These are phyloP conservation scores for Yamadazyma diospyri DNA, from an alignment of 1,139 yeast genomes.

Conservation along the genomic window DNA sequence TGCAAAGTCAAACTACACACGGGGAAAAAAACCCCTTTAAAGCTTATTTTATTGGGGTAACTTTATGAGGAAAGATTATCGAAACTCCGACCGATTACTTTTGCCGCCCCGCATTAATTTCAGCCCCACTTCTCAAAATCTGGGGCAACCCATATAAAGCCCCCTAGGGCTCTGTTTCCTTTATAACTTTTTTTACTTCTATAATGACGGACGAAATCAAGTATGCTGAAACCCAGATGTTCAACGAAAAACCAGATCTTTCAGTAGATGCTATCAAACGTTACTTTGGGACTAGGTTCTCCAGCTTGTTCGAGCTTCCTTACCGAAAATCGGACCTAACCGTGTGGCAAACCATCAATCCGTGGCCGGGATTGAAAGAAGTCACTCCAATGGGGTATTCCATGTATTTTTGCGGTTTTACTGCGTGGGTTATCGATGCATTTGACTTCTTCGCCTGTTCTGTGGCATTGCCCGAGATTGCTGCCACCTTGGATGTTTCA, in stretches of 20 bases:
- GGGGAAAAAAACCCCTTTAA: no score
- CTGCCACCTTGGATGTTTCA: slow-evolving; percentile 45
- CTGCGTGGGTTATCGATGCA: slow-evolving; percentile 80
- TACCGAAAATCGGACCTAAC: slow-evolving; percentile 14
- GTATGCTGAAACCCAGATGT: slow-evolving; percentile 15
- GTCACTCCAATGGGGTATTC: slow-evolving; percentile 43
- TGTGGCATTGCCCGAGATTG: slow-evolving; percentile 54
- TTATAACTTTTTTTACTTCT: no score
- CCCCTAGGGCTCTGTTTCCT: no score
- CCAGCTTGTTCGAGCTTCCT: slow-evolving; percentile 23
- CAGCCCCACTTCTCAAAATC: no score
- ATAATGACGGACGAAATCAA: slow-evolving; percentile 6
- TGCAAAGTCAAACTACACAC: no score
- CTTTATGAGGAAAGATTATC: no score
- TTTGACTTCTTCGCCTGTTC: slow-evolving; percentile 74
- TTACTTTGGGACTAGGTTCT: slow-evolving; percentile 25
- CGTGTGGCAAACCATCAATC: slow-evolving; percentile 24
- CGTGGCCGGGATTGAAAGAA: slow-evolving; percentile 28
- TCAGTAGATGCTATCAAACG: slow-evolving; percentile 19
- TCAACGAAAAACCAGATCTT: slow-evolving; percentile 26
- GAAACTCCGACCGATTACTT: no score
- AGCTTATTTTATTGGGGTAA: no score
- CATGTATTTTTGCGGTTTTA: slow-evolving; percentile 58
- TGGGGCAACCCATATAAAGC: no score
- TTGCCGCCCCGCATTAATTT: no score